Evolutionary conservation across 352 stramenopile genomes (phyloP), one percentile per base, ranked within the genome.

Genomic region (Saprolegnia parasitica): DNA sequence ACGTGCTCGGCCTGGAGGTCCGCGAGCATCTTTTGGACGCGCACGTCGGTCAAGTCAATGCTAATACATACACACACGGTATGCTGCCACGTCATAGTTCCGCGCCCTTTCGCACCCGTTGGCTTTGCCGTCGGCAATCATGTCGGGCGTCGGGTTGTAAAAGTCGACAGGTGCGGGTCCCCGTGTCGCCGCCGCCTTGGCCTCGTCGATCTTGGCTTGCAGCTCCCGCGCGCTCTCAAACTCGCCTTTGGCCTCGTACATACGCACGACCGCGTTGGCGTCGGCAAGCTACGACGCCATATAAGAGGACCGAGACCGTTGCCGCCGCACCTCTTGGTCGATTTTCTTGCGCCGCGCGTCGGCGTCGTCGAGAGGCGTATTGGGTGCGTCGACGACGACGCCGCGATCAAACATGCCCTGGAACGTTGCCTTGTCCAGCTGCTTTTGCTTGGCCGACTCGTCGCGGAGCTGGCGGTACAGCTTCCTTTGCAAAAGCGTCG

Each of bases 321-420:
- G 29, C 40, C 10, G 42, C 9, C 3, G 16, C 13, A 91, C 85
- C 72, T 93, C 81, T 35, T 80, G 74, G 29, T 75, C 58, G 37
- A 90, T 85, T 46, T 84, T 83, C 18, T 77, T 72, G 26, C 88
- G 76, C 0, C 73, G 74, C 57, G 73, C 70, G 0, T 71, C 65
- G 5, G 62, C 3, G 0, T 56, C 11, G 2, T 63, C 24, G 1
- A 45, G 49, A 4, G 42, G 11, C n/a, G 71, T 49, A 15, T 73
- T 37, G 11, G 74, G 65, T n/a, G 80, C 73, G 21, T 80, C 74
- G 50, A 89, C 90, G 5, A 95, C 76, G 26, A 81, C 63, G 0
- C 87, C 87, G 58, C 85, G 81, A 26, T 88, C 71, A 46, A 93
- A 95, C 87, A 95, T 92, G 18, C 85, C 87, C 13, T 74, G 90